Conservation (phyloP, 176 grass and related monocot genomes). For the Oryza longistaminata region DNA sequence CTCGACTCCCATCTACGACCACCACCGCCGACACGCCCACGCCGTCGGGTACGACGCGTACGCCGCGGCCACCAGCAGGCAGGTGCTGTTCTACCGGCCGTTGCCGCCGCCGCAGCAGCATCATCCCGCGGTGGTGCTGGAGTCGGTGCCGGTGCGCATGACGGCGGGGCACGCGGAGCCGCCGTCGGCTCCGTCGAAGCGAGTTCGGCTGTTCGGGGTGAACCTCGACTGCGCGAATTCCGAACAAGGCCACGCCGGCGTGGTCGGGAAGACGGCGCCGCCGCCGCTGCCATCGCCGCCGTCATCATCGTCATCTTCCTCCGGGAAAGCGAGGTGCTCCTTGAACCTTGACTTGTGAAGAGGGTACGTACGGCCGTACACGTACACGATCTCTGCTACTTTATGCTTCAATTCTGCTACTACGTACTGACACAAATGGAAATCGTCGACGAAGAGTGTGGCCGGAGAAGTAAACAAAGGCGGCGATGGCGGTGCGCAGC, state of each 20-base stretch:
- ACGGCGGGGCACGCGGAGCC: conserved; percentile 17
- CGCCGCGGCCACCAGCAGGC: conserved; percentile 25
- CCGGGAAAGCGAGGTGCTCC: conserved; percentile 70
- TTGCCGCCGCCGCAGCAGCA: conserved; percentile 10
- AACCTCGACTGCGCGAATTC: conserved; percentile 69
- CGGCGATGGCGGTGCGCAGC: not conserved
- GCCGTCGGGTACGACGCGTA: conserved; percentile 21
- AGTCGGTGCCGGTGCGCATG: conserved; percentile 60
- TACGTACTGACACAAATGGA: conserved; percentile 29
- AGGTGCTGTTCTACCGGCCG: conserved; percentile 58
- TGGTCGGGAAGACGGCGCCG: conserved; percentile 21
- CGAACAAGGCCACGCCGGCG: conserved; percentile 20
- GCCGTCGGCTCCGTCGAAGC: conserved; percentile 52
- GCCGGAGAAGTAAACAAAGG: conserved; percentile 33
- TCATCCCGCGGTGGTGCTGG: conserved; percentile 56
- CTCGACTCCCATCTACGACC: conserved; percentile 43
- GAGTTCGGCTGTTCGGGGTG: conserved; percentile 89
- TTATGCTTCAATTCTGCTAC: conserved; percentile 9
- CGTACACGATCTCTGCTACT: conserved; percentile 28
- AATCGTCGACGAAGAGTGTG: conserved; percentile 6
- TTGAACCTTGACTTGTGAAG: conserved; percentile 95
- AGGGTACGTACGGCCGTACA: not conserved
- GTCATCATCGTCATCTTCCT: conserved; percentile 59
- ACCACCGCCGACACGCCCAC: conserved; percentile 29
- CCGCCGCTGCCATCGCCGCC: conserved; percentile 24